Conservation (phyloP, 2,329 filamentous ascomycete genomes). For the Kalmusia sp. region DNA sequence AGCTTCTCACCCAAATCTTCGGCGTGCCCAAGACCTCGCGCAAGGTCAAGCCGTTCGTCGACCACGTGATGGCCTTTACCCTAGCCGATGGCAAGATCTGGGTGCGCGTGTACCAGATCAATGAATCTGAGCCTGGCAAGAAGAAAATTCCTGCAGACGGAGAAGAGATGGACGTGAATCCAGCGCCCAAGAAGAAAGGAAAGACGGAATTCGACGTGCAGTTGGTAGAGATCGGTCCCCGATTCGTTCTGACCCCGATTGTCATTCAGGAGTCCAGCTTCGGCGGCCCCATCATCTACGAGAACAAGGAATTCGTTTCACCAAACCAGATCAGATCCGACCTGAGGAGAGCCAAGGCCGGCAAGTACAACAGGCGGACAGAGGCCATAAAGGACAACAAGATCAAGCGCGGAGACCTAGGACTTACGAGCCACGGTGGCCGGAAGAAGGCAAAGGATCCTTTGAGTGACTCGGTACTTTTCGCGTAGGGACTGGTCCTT, state of each 20-base stretch:
- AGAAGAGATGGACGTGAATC: conserved; percentile 46
- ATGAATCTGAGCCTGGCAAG: conserved; percentile 74
- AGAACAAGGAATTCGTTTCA: conserved; percentile 96
- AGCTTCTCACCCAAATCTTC: conserved; percentile 88
- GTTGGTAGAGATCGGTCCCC: conserved; percentile 90
- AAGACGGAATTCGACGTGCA: conserved; percentile 74
- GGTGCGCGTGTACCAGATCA: conserved; percentile 94
- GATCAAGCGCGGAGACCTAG: conserved; percentile 78
- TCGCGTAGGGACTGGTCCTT: conserved; percentile 62
- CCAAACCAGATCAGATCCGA: conserved; percentile 94
- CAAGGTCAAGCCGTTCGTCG: conserved; percentile 94
- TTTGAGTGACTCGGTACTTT: conserved; percentile 78
- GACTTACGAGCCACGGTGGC: conserved; percentile 72
- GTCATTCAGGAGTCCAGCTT: conserved; percentile 95
- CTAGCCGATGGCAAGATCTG: conserved; percentile 93
- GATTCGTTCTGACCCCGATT: conserved; percentile 92
- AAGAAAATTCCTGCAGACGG: conserved; percentile 49
- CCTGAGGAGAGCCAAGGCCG: conserved; percentile 76
- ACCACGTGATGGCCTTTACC: conserved; percentile 93
- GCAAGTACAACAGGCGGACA: conserved; percentile 76
- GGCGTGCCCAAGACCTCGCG: conserved; percentile 87
- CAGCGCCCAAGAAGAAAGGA: conserved; percentile 53
- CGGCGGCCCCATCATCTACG: conserved; percentile 94
- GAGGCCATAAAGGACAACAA: conserved; percentile 76
- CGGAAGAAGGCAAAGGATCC: conserved; percentile 69